Base-by-base conservation (phyloP, 441 rosid species). In the Melastoma candidum region DNA sequence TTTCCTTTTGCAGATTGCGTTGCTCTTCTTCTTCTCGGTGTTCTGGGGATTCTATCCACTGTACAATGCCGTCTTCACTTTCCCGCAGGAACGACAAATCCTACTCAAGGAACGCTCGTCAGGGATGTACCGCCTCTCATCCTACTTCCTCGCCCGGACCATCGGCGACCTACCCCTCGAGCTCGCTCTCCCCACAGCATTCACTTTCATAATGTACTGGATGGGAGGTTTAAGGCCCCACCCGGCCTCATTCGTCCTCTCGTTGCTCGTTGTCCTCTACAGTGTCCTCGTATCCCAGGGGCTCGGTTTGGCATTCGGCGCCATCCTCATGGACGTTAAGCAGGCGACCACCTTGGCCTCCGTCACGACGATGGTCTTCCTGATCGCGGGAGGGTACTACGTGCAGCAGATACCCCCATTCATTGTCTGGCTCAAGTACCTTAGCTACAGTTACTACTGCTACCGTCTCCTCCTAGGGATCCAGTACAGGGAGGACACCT, bases 21-120 rank as follows among this genome's bases (percentile, higher is more conserved):
- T 85, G 2, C 75, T 87, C 45, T 87, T 81, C 85, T 87, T 83
- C 66, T 57, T 55, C 12, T 70, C 80, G 7, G 75, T 78, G 14
- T 85, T 85, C 22, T 84, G 93, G 86, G 82, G 76, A 2, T 71
- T 84, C 71, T 77, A 68, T 72, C 85, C 98, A 25, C 57, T 90
- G 12, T 75, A 78, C 57, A 78, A 81, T 56, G 88, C 93, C 26
- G 77, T 87, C 61, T 87, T 77, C 68, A 83, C 87, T 1, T 85
- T 87, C 68, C 98, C 98, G 1, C 75, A 73, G 51, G 95, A 90
- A 58, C 63, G 96, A 1, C 49, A 48, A 46, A 85, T 90, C 95
- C 95, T 90, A 2, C 77, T 56, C 47, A 87, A 84, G 63, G 97
- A 90, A 64, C 67, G 93, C 13, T 84, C 96, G 11, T 75, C 96